These are phyloP conservation scores for Aspergillus oerlinghausenensis DNA, from an alignment of 2,329 filamentous ascomycete genomes.

Conservation along the genomic window DNA sequence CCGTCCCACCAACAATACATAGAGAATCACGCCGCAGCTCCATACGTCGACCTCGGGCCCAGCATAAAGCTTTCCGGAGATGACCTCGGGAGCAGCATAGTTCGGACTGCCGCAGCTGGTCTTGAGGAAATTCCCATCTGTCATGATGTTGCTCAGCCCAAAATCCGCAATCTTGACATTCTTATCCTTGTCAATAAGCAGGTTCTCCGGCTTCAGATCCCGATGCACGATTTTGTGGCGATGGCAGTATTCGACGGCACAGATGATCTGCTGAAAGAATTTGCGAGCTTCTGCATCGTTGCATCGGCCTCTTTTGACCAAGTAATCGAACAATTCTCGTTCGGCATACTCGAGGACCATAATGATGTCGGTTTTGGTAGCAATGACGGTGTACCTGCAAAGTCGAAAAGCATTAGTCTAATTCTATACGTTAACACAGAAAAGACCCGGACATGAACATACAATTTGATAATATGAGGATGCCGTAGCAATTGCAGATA, in stretches of 20 bases:
- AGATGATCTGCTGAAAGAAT: constrained; percentile 99
- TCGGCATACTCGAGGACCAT: constrained; percentile 99
- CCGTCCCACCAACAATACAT: constrained; percentile 60
- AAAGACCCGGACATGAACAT: constrained; percentile 33
- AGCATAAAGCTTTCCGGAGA: constrained; percentile 94
- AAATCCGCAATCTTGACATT: constrained; percentile 99
- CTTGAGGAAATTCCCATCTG: constrained; percentile 97
- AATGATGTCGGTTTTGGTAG: constrained; percentile 88
- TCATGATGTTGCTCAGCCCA: constrained; percentile 99
- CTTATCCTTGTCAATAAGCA: constrained; percentile 88
- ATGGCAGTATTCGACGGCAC: constrained; percentile 97
- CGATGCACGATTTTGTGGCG: constrained; percentile 98
- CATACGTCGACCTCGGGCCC: constrained; percentile 96
- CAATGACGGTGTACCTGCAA: constrained; percentile 86
- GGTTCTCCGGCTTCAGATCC: constrained; percentile 94
- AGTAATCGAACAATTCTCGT: constrained; percentile 95
- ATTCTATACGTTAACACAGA: constrained; percentile 1
- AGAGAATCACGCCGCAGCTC: constrained; percentile 62
- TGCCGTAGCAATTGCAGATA: constrained; percentile 93
- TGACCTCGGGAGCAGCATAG: constrained; percentile 96
- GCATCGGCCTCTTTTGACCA: constrained; percentile 89
- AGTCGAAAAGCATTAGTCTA: constrained; percentile 13
- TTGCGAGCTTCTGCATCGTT: constrained; percentile 87
- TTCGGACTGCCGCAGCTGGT: constrained; percentile 98
- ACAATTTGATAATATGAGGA: constrained; percentile 99